These are phyloP conservation scores for Skeletonema tropicum DNA, from an alignment of 108 stramenopile genomes.

Conservation along the genomic window DNA sequence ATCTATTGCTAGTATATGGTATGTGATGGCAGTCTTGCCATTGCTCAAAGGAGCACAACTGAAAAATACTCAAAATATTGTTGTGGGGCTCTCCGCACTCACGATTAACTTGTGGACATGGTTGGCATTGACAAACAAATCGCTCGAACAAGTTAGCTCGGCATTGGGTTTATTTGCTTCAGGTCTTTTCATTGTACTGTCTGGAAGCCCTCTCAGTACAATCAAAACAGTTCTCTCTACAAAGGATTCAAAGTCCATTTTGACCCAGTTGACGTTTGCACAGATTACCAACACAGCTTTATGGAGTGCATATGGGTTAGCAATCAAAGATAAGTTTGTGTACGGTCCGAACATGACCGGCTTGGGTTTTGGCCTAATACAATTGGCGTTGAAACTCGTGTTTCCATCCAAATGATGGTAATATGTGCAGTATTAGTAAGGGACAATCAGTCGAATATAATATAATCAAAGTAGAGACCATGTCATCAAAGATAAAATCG, in stretches of 20 bases:
- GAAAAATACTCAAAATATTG: slow-evolving; percentile 34
- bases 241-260: slow-evolving; percentile 50
- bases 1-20: slow-evolving; percentile 47
- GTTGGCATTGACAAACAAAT: slow-evolving; percentile 38
- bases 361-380: slow-evolving; percentile 37
- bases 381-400: slow-evolving; percentile 37
- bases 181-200: slow-evolving; percentile 46
- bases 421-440: background rate
- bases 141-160: slow-evolving; percentile 33
- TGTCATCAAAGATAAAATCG: no score
- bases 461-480: background rate
- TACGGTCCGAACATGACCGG: slow-evolving; percentile 53
- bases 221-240: slow-evolving; percentile 46
- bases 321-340: slow-evolving; percentile 56
- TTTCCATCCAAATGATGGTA: slow-evolving; percentile 33
- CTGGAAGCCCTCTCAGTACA: slow-evolving; percentile 51
- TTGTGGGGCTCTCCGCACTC: slow-evolving; percentile 28
- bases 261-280: slow-evolving; percentile 49
- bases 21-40: slow-evolving; percentile 41
- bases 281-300: slow-evolving; percentile 58
- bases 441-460: no score
- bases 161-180: slow-evolving; percentile 54
- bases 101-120: slow-evolving; percentile 59
- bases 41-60: slow-evolving; percentile 17
- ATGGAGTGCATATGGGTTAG: slow-evolving; percentile 62